Evolutionary conservation across 2,329 filamentous ascomycete genomes (phyloP), one percentile per base, ranked within the genome.

Genomic region (Exophiala xenobiotica): DNA sequence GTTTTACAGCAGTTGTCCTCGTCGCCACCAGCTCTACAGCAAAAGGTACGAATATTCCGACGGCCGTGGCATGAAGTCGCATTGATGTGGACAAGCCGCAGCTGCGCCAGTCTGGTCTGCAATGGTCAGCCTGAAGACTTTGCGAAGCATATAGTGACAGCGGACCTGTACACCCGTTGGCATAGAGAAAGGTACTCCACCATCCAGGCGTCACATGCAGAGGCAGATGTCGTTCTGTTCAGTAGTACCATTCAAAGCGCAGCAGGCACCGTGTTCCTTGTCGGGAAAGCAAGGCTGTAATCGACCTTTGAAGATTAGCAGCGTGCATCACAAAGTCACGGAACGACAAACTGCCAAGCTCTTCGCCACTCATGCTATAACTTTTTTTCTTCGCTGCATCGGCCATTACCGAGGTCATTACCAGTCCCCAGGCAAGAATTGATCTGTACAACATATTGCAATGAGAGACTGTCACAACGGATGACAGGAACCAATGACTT

Each of bases 171-270:
- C 49, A 46, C 6, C 49, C 51, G 22, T 54, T 51, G 46, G 48
- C 42, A 19, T 45, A 51, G 8, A 54, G 47, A 41, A 42, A 52
- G 5, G 44, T 46, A 6, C 38, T 43, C 19, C 33, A 47, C 44
- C 47, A 50, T 27, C 41, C 44, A 2, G 51, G 46, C 16, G 51
- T 54, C 16, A 54, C 41, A 51, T 43, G 31, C 51, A 54, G n/a
- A 54, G 51, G 51, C 51, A 54, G 16, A 54, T 24, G 22, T 54
- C 51, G 33, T 54, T 51, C 23, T 46, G 46, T n/a, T 41, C 46
- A 20, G 29, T 18, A 16, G 46, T 51, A 26, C 46, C 51, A 16
- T 51, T 51, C 22, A 54, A 31, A n/a, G 35, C 44, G 29, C 51
- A 54, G 37, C 51, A 54, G 35, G 39, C 33, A 27, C 46, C 46